Percentiles rank a stretch among this genome's conserved stretches.
These are phyloP conservation scores for Catenaria anguillulae DNA, from an alignment of 371 early-diverging fungal species.

Conservation along the genomic window DNA sequence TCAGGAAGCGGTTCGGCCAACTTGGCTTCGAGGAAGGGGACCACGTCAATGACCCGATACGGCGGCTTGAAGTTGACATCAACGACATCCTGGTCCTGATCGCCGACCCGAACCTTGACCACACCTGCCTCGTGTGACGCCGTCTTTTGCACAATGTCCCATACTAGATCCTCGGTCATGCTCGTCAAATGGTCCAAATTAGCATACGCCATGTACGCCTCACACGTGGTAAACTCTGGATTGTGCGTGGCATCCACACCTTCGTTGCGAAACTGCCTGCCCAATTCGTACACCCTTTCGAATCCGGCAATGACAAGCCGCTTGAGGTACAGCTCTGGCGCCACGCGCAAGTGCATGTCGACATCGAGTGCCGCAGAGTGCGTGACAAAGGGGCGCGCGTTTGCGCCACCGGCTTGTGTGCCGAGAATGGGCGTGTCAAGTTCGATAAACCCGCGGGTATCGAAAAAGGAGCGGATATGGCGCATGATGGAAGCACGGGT, in stretches of 20 bases:
- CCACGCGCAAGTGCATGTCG: constrained; percentile 76
- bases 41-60: constrained; percentile 66
- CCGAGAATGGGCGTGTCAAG: constrained; percentile 94
- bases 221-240: constrained; percentile 96
- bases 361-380: constrained; percentile 48
- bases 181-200: constrained; percentile 63
- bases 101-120: constrained; percentile 8
- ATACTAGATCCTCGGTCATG: constrained; percentile 71
- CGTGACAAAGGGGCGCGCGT: constrained; percentile 87
- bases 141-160: not conserved
- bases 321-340: constrained; percentile 93
- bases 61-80: constrained; percentile 56
- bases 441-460: constrained; percentile 70
- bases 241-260: constrained; percentile 95
- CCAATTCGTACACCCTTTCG: constrained; percentile 90
- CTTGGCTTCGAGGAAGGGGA: constrained; percentile 42
- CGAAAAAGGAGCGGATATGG: constrained; percentile 62
- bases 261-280: constrained; percentile 96
- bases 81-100: constrained; percentile 20
- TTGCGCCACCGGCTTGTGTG: constrained; percentile 82
- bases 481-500: constrained; percentile 49
- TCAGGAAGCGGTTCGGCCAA: constrained; percentile 32
- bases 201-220: constrained; percentile 92
- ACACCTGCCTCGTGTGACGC: constrained; percentile 8
- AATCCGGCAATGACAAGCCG: constrained; percentile 90